Base-by-base conservation (phyloP, 2,329 filamentous ascomycete genomes). In the Ambrosiella cleistominuta region DNA sequence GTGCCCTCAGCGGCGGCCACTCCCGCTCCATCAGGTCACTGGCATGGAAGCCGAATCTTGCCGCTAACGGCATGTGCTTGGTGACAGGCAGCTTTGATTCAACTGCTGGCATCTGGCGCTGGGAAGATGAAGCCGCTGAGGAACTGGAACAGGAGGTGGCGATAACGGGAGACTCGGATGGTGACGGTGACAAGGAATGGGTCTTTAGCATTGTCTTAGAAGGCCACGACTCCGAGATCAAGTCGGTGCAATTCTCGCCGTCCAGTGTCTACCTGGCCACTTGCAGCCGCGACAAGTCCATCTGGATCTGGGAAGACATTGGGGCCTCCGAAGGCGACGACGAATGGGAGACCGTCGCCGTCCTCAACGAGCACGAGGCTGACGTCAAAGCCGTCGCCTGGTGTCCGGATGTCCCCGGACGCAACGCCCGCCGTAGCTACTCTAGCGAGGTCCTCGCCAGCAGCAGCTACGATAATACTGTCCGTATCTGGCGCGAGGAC, bases 251-350 rank as follows among this genome's bases (percentile, higher is more conserved):
- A 1, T 94, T 89, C 72, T 82, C 78, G 15, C 82, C 86, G 0
- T 80, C 80, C 0, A 86, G 86, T 0, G 80, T 85, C 61, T 83
- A 88, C 65, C 77, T 98, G 3, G 93, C 93, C 5, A 96, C 90
- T 0, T 96, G 90, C 70, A 86, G 82, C 57, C 79, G 93, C 54
- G 93, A 98, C 69, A 97, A 97, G 73, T 86, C 81, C 13, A 88
- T 97, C 15, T 98, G 93, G 93, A 88, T 98, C 65, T 98, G 93
- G 93, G 93, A 98, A 70, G 93, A 97, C 68, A 79, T 96, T 57
- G 79, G 80, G 44, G 71, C 72, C 7, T 72, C 73, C 58, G 84
- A 86, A 63, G 86, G 84, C 13, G 90, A 95, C 58, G 91, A 95
- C 68, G 93, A 97, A 68, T 97, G 90, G 74, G 93, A 98, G 75